phyloP scores from a whole-genome alignment of 805 yeast genomes.

The Metschnikowia gelsemii region DNA sequence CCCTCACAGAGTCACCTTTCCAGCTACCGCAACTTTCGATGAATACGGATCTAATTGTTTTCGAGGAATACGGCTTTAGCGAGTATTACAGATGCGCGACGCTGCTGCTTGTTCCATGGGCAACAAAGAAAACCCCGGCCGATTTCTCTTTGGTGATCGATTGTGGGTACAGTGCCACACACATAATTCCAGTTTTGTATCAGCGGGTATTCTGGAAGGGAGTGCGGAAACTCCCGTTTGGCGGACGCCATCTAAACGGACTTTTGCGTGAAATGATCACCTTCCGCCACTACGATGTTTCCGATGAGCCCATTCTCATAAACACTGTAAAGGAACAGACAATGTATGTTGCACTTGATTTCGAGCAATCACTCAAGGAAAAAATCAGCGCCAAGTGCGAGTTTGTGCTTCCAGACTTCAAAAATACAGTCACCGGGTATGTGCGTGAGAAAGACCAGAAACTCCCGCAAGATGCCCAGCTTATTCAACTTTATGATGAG shows the following conservation, averaged over 20 bases:
- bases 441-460: constrained; percentile 39
- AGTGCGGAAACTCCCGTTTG: constrained; percentile 75
- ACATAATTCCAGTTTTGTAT: constrained; percentile 80
- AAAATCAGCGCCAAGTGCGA: constrained; percentile 48
- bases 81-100: constrained; percentile 66
- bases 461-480: constrained; percentile 54
- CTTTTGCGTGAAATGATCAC: constrained; percentile 80
- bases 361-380: constrained; percentile 44
- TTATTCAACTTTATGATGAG: constrained; percentile 73
- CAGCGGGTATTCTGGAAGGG: constrained; percentile 78
- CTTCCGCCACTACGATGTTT: constrained; percentile 87
- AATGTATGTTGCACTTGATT: constrained; percentile 66
- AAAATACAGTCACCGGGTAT: constrained; percentile 75
- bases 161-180: constrained; percentile 83
- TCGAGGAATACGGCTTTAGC: constrained; percentile 87
- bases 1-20: constrained; percentile 78
- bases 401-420: constrained; percentile 85
- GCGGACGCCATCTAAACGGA: constrained; percentile 83
- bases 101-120: constrained; percentile 64
- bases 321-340: constrained; percentile 82
- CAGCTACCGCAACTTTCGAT: constrained; percentile 78
- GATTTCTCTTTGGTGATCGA: constrained; percentile 84
- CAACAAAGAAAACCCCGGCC: constrained; percentile 11
- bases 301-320: constrained; percentile 83
- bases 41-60: constrained; percentile 85